Evolutionary conservation across 2,329 filamentous ascomycete species (phyloP), one percentile per base, ranked within the genome.

Genomic region (Phialocephala sp.): DNA sequence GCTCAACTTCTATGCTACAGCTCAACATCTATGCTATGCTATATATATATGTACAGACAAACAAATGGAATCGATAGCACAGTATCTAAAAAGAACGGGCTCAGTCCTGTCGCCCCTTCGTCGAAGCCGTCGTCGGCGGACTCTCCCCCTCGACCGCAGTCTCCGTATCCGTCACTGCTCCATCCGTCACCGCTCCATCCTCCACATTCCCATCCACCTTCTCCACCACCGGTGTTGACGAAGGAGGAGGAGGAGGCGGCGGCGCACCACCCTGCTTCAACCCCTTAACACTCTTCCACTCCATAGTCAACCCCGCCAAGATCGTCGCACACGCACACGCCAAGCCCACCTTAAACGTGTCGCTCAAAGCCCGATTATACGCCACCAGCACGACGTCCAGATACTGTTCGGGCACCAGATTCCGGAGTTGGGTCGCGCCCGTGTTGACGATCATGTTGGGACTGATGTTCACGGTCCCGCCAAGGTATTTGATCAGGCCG

Each of bases 221-320:
- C 59, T 57, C n/a, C 50, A 35, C n/a, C n/a, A 14, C 8, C 12
- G 8, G 22, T 11, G 3, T 18, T 9, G n/a, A 2, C 50, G 24
- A 32, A 22, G 37, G 59, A n/a, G 47, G n/a, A n/a, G n/a, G n/a
- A n/a, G n/a, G n/a, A n/a, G n/a, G n/a, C n/a, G n/a, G 45, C 35
- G 39, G 47, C 27, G 20, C 43, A 56, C 59, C 54, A 39, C 36
- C 64, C 24, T 70, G 41, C 58, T 77, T 75, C 73, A 80, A 79
- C 32, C 79, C 80, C 78, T 87, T 87, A 65, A 87, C 81, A 70
- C 77, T 83, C 74, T 81, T 85, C 85, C 85, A 88, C 75, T 87
- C 81, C 65, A 88, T 81, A 15, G 80, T 79, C 15, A 81, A 68
- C 0, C 81, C 79, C 1, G 82, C 83, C n/a, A 87, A 39, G 8